Base-by-base conservation (phyloP, 2,329 filamentous ascomycete species). In the Hypocrella siamensis region DNA sequence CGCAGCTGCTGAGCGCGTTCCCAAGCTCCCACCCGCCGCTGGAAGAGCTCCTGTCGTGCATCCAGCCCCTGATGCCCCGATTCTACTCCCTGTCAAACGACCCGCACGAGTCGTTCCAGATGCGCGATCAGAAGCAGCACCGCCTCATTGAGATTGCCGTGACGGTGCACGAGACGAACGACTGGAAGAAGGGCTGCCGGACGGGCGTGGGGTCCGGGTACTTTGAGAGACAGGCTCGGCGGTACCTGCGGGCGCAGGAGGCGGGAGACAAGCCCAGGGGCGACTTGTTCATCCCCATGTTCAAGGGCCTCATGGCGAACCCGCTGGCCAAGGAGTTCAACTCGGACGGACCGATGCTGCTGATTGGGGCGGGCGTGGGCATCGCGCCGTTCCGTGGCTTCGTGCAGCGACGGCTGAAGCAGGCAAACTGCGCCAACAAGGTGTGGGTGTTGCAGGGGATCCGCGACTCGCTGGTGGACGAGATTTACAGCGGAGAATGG, bases 81-180 rank as follows among this genome's bases (percentile, higher is more conserved):
- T 98, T 98, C 63, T 98, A 98, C 61, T 96, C 88, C 4, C 74
- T 98, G 11, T 94, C 86, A 33, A 94, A 93, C 52, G 90, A 98
- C 47, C 90, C 90, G 0, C 82, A 90, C 40, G 75, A 92, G 42
- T 68, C 67, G 6, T 80, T 70, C 38, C 69, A 70, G 39, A 68
- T 75, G 16, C 70, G 74, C 39, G 79, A 79, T 40, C 70, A 73
- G 25, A 71, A 79, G 40, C 69, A 71, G 42, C 79, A 81, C 40
- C 80, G 86, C 19, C 61, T 96, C 37, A 77, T 98, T 46, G 90
- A 96, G 59, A 81, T 96, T 47, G 90, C 90, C n/a, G 90, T 98
- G 35, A 92, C 86, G 6, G 76, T 98, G 37, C 90, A 96, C 53
- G 84, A 94, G 53, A 74, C 76, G 3, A 61, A 72, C 19, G 78